Evolutionary conservation across 169 alveolate genomes (phyloP).

Genomic region (Ophryocystis elektroscirrha): DNA sequence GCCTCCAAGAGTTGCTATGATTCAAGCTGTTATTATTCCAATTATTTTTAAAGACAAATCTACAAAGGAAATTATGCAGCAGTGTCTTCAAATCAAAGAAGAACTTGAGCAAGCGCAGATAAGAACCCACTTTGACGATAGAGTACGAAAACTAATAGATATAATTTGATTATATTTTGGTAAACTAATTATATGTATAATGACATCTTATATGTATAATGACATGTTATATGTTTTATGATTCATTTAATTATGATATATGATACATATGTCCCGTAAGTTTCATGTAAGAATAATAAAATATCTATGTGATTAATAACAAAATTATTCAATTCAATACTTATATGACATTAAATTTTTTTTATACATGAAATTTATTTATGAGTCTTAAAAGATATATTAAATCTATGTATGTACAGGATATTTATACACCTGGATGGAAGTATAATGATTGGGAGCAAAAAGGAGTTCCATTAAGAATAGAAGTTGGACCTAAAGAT

Average conservation of each 20-base stretch:
- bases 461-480: slow-evolving; percentile 93
- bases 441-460: slow-evolving; percentile 97
- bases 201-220: too few relatives aligned
- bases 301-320: too few relatives aligned
- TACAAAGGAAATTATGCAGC: slow-evolving; percentile 5
- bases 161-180: too few relatives aligned
- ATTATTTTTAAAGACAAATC: slow-evolving; percentile 47
- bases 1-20: slow-evolving; percentile 88
- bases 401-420: background rate
- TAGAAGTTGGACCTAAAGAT: slow-evolving; percentile 93
- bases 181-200: too few relatives aligned
- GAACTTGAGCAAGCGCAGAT: slow-evolving; percentile 40
- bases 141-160: too few relatives aligned
- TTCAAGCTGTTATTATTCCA: slow-evolving; percentile 82
- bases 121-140: too few relatives aligned
- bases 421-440: slow-evolving; percentile 89
- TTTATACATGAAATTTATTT: background rate
- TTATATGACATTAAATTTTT: background rate
- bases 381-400: background rate
- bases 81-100: slow-evolving; percentile 27
- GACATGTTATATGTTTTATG: too few relatives aligned
- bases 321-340: background rate
- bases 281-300: too few relatives aligned
- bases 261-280: too few relatives aligned
- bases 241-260: too few relatives aligned